phyloP scores from a whole-genome alignment of 1,284 basidiomycete genomes.

The Ustilago esculenta region DNA sequence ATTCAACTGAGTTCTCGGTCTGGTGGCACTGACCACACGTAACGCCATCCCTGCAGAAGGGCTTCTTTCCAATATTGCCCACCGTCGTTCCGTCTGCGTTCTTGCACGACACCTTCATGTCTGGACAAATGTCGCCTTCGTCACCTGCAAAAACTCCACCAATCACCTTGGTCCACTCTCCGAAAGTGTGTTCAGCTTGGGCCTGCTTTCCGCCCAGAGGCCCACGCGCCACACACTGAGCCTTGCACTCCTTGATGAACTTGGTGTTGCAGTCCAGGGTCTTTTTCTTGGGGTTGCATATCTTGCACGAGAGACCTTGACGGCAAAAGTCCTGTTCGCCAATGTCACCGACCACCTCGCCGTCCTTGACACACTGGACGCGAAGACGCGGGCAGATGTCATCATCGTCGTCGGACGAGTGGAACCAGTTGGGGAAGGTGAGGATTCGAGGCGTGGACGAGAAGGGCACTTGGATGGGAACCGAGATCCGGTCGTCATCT shows the following conservation, averaged over 20 bases:
- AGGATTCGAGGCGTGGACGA: slow-evolving; percentile 22
- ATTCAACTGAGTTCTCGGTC: slow-evolving; percentile 48
- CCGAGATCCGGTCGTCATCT: slow-evolving; percentile 30
- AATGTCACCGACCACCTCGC: slow-evolving; percentile 42
- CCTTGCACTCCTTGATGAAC: slow-evolving; percentile 36
- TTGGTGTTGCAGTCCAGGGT: slow-evolving; percentile 50
- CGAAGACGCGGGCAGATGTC: slow-evolving; percentile 44
- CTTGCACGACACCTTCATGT: slow-evolving; percentile 47
- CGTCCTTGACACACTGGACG: slow-evolving; percentile 42
- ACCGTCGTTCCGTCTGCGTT: slow-evolving; percentile 45
- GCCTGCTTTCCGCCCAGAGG: slow-evolving; percentile 42
- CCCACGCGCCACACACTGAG: slow-evolving; percentile 39
- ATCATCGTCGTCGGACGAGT: slow-evolving; percentile 17
- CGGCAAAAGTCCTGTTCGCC: slow-evolving; percentile 44
- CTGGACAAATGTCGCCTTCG: slow-evolving; percentile 48
- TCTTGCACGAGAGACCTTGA: slow-evolving; percentile 27
- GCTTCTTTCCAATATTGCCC: slow-evolving; percentile 45
- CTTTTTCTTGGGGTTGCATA: slow-evolving; percentile 43
- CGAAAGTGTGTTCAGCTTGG: background rate
- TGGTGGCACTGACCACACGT: slow-evolving; percentile 44
- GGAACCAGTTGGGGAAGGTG: slow-evolving; percentile 49
- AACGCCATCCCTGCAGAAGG: slow-evolving; percentile 42
- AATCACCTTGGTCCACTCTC: background rate
- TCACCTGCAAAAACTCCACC: slow-evolving; percentile 13
- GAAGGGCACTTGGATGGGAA: slow-evolving; percentile 50